Evolutionary conservation across 805 yeast genomes (phyloP).

Genomic region (Candida maesae): DNA sequence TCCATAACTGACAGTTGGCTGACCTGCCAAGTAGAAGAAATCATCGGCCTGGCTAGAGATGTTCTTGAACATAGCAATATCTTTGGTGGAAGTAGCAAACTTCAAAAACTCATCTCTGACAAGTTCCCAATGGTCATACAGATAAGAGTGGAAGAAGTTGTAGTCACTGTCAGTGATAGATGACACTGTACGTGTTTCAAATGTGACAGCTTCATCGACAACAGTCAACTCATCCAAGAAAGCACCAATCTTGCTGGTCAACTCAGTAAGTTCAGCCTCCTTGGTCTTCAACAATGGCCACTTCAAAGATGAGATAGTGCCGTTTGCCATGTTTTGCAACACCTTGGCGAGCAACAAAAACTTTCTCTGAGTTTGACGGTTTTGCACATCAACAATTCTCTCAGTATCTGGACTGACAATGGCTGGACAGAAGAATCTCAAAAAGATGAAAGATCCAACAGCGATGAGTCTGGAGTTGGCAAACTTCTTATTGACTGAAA

Average conservation of each 20-base stretch:
- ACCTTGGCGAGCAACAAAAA: slow-evolving; percentile 78
- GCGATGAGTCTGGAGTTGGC: slow-evolving; percentile 66
- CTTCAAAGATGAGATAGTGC: slow-evolving; percentile 60
- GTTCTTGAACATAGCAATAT: slow-evolving; percentile 20
- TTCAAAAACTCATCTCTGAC: slow-evolving; percentile 28
- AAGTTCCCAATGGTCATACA: slow-evolving; percentile 46
- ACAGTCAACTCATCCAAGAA: slow-evolving; percentile 38
- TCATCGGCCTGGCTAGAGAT: slow-evolving; percentile 43
- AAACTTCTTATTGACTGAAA: slow-evolving; percentile 54
- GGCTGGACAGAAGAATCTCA: slow-evolving; percentile 83
- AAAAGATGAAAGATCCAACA: slow-evolving; percentile 81
- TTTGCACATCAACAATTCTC: slow-evolving; percentile 36
- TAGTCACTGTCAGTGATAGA: slow-evolving; percentile 28
- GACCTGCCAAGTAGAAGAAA: slow-evolving; percentile 48
- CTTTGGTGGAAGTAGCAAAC: slow-evolving; percentile 17
- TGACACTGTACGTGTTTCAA: slow-evolving; percentile 21
- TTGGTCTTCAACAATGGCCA: slow-evolving; percentile 51
- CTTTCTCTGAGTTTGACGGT: slow-evolving; percentile 50
- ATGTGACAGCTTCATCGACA: slow-evolving; percentile 21
- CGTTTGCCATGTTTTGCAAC: slow-evolving; percentile 84
- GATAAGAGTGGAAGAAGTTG: slow-evolving; percentile 42
- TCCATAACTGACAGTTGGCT: slow-evolving; percentile 52
- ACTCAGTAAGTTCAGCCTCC: slow-evolving; percentile 36
- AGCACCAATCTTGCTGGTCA: slow-evolving; percentile 36
- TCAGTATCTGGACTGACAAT: slow-evolving; percentile 77